Base-by-base conservation (phyloP, 129 eudicot genomes). In the Artemisia tridentata region DNA sequence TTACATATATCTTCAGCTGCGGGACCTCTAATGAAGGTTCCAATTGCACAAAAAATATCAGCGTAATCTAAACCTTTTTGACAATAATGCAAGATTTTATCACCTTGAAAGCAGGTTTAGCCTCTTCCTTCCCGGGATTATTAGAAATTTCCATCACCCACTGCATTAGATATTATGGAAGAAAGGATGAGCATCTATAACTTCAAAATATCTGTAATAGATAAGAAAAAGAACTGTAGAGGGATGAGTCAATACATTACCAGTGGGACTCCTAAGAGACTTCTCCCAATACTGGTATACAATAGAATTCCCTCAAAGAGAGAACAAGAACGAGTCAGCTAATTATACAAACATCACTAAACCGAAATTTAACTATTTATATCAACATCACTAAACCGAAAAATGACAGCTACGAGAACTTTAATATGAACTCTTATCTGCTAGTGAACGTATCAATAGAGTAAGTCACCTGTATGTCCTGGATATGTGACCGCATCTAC, bases 41-140 rank as follows among this genome's bases (percentile, higher is more conserved):
- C 20, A 63, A 14, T 51, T 51, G 62, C 49, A 48, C 19, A 14
- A 17, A 54, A 15, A 38, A 38, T 38, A 38, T 38, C 45, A 29
- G 34, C 34, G 4, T 29, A 29, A 29, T 29, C 4, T 29, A 29
- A 29, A 29, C 34, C 34, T 3, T 29, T 29, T 29, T 4, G 34
- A 29, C 34, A 56, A 55, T 16, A 11, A 19, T 56, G 62, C 31
- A 56, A 16, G 21, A 12, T 56, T 9, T 19, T 63, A 61, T 61
- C 48, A 95, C 99, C 97, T 95, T 95, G 74, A 95, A 95, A 67
- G 97, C 87, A 76, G 99, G 99, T 80, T 95, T 88, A 58, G 97
- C 93, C 78, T 95, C 99, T 65, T 90, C 86, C 77, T 77, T 79
- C 60, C 88, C 96, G 2, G 99, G 97, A 52, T 67, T 85, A 75